Percentiles rank a stretch among this genome's conserved stretches.
phyloP scores from a whole-genome alignment of 179 eudicot genomes.

The Vitellaria paradoxa region DNA sequence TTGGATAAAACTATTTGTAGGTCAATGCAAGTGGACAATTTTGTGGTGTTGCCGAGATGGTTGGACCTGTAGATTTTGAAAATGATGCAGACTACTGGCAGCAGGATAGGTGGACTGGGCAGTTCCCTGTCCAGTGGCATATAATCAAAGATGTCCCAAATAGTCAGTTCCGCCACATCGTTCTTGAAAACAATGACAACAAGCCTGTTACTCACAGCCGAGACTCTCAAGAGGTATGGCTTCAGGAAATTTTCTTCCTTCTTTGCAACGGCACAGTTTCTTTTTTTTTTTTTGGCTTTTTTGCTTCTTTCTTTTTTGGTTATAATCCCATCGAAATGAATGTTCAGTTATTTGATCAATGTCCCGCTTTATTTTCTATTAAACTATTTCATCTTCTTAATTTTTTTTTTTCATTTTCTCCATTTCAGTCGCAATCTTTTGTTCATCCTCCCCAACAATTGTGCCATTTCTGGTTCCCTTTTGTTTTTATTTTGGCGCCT shows the following conservation, averaged over 20 bases:
- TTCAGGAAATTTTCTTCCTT: not conserved
- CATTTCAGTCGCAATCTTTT: not conserved
- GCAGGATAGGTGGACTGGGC: conserved; percentile 99
- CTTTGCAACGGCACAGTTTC: too few relatives aligned
- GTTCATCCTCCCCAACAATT: not conserved
- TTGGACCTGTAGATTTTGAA: conserved; percentile 86
- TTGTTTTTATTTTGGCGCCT: not conserved
- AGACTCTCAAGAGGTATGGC: conserved; percentile 92
- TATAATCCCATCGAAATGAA: not conserved
- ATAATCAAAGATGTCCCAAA: conserved; percentile 91
- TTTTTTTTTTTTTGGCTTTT: not conserved
- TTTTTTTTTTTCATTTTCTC: not conserved
- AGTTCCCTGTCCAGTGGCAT: conserved; percentile 86
- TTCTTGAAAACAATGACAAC: conserved; percentile 85
- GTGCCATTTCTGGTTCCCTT: not conserved
- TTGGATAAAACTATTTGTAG: conserved; percentile 29
- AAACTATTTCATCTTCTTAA: not conserved
- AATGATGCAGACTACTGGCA: conserved; percentile 94
- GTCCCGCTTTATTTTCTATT: not conserved
- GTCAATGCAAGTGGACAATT: conserved; percentile 98
- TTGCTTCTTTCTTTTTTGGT: not conserved
- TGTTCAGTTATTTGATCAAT: not conserved
- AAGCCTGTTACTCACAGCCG: conserved; percentile 99
- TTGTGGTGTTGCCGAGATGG: conserved; percentile 97
- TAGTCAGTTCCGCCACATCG: conserved; percentile 77